Evolutionary conservation across 2,329 filamentous ascomycete genomes (phyloP).

Genomic region (Didymella segeticola): DNA sequence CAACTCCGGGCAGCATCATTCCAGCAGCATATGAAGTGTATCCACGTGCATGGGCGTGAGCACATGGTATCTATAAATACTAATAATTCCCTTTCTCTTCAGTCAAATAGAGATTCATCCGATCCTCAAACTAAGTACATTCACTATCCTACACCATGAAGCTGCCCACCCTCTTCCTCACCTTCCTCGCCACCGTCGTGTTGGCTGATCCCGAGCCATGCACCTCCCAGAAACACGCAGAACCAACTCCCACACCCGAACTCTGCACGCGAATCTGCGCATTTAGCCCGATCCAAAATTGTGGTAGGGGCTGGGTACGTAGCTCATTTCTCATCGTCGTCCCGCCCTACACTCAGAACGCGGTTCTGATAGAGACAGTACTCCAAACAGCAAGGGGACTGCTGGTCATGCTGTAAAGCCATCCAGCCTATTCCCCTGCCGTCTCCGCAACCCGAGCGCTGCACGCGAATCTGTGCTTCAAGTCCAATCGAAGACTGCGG

Average conservation of each 20-base stretch:
- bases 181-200: not conserved
- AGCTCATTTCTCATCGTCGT: not conserved
- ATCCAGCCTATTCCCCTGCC: not conserved
- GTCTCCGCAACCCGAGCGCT: not conserved
- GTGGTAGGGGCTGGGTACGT: not conserved
- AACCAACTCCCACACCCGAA: not conserved
- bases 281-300: not conserved
- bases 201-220: not conserved
- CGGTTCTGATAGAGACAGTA: not conserved
- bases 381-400: not conserved
- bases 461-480: not conserved
- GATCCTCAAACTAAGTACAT: not conserved
- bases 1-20: not conserved
- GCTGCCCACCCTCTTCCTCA: not conserved
- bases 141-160: not conserved
- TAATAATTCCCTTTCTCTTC: no score
- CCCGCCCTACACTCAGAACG: no score
- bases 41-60: no score
- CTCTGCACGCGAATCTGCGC: constrained; percentile 2
- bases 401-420: constrained; percentile 7
- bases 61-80: no score
- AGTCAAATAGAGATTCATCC: no score
- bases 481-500: not conserved
- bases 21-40: not conserved
- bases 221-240: not conserved